Conservation (phyloP, 1,284 basidiomycete species). For the Sporisorium iseilematis-ciliati region DNA sequence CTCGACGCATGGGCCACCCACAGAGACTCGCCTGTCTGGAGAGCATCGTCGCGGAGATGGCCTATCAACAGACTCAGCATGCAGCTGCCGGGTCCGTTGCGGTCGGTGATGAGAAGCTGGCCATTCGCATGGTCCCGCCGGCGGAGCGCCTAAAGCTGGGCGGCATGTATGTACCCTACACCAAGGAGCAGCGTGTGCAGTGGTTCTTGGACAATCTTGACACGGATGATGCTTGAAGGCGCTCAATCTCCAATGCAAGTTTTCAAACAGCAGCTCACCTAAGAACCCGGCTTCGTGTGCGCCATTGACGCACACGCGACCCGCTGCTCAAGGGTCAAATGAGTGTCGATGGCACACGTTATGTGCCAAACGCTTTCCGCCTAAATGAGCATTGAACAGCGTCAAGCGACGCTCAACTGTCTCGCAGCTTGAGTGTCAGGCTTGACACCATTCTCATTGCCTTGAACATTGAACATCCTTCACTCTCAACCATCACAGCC, state of each 20-base stretch:
- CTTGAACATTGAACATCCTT: too few relatives aligned
- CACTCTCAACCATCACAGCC: too few relatives aligned
- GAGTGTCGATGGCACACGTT: too few relatives aligned
- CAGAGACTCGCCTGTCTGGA: constrained; percentile 2
- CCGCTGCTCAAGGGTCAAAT: too few relatives aligned
- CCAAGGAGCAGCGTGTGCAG: constrained; percentile 35
- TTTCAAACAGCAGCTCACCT: not conserved
- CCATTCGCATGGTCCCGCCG: constrained; percentile 24
- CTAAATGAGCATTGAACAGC: too few relatives aligned
- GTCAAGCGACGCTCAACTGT: too few relatives aligned
- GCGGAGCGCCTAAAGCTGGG: constrained; percentile 29
- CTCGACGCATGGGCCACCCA: constrained; percentile 5
- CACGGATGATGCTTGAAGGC: constrained; percentile 29
- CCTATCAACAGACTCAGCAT: not conserved
- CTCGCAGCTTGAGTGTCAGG: too few relatives aligned
- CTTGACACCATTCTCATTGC: too few relatives aligned
- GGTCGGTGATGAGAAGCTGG: constrained; percentile 13
- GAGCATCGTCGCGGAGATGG: not conserved
- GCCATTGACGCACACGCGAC: too few relatives aligned
- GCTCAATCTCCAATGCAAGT: not conserved
- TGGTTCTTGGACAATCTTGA: constrained; percentile 49
- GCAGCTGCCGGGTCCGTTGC: not conserved
- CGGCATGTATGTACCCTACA: constrained; percentile 46
- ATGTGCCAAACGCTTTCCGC: too few relatives aligned
- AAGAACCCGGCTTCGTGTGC: too few relatives aligned